phyloP scores from a whole-genome alignment of 2,329 filamentous ascomycete species.

The Cercospora sesami region DNA sequence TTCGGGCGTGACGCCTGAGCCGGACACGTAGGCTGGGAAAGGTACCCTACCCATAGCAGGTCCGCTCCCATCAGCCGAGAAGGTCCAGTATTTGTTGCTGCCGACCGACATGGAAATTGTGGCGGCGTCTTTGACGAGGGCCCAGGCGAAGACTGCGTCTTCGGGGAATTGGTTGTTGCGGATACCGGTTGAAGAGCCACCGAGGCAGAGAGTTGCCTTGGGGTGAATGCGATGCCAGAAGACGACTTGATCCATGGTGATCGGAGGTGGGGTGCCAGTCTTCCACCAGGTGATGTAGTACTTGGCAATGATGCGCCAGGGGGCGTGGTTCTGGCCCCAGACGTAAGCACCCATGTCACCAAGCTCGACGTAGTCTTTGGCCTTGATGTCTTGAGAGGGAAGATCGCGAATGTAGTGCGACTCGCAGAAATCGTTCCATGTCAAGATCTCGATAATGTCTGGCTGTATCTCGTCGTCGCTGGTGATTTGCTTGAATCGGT shows the following conservation, averaged over 20 bases:
- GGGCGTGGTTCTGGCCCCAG: slow-evolving; percentile 40
- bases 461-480: slow-evolving; percentile 36
- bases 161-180: slow-evolving; percentile 38
- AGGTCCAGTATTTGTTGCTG: slow-evolving; percentile 40
- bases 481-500: slow-evolving; percentile 36
- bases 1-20: slow-evolving; percentile 34
- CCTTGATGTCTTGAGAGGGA: slow-evolving; percentile 32
- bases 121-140: slow-evolving; percentile 36
- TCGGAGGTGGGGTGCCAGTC: slow-evolving; percentile 36
- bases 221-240: slow-evolving; percentile 45
- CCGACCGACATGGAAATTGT: slow-evolving; percentile 40
- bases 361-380: slow-evolving; percentile 38
- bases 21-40: slow-evolving; percentile 37
- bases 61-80: slow-evolving; percentile 34
- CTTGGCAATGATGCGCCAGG: slow-evolving; percentile 43
- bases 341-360: slow-evolving; percentile 41
- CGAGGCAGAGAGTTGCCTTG: slow-evolving; percentile 38
- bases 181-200: slow-evolving; percentile 36
- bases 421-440: slow-evolving; percentile 45
- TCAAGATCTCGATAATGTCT: slow-evolving; percentile 44
- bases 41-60: slow-evolving; percentile 38
- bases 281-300: slow-evolving; percentile 44
- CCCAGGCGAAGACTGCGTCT: slow-evolving; percentile 44
- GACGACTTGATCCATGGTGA: slow-evolving; percentile 41
- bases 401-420: slow-evolving; percentile 45